Evolutionary conservation across 2,329 filamentous ascomycete species (phyloP), one percentile per base, ranked within the genome.

Genomic region (Phoma sp.): DNA sequence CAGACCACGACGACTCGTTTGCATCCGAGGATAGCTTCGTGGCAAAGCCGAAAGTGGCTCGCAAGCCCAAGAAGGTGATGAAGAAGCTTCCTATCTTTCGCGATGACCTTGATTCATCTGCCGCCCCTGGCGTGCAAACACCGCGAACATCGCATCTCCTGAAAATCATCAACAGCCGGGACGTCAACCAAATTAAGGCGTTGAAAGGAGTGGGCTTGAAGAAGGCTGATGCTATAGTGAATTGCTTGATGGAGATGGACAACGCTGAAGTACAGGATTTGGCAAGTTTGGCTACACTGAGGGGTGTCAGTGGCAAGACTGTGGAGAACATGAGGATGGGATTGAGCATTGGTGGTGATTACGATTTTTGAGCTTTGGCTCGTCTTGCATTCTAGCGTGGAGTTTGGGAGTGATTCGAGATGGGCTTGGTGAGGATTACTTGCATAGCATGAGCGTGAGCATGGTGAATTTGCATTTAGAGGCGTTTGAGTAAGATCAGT

Each of bases 121-220:
- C 54, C 12, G 37, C 57, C 6, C 40, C 61, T 17, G 67, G 58
- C 7, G 62, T 65, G 39, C 68, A 72, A 13, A 83, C 85, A 1
- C 87, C 87, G 1, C 81, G 85, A 3, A 88, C 87, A 6, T 81
- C 81, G 58, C 82, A 84, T 55, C 76, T 92, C 2, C 80, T 92
- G 2, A 80, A 84, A 41, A 88, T 92, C 65, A 84, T 92, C 75
- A 92, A 92, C 77, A 90, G 88, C 19, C 83, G 87, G 43, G 87
- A 92, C 57, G 75, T 88, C 17, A 77, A 77, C 13, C 80, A 84
- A 68, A 92, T 92, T 73, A 84, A 83, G 65, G 77, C 84, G 3
- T 80, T 92, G 1, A 85, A 86, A 35, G 89, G 89, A 2, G 87
- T 92, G 10, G 90, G 89, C 0, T 81, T 85, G 1, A 92, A 91